Conservation (phyloP, 1,284 basidiomycete species). For the Ustilago cynodontis region DNA sequence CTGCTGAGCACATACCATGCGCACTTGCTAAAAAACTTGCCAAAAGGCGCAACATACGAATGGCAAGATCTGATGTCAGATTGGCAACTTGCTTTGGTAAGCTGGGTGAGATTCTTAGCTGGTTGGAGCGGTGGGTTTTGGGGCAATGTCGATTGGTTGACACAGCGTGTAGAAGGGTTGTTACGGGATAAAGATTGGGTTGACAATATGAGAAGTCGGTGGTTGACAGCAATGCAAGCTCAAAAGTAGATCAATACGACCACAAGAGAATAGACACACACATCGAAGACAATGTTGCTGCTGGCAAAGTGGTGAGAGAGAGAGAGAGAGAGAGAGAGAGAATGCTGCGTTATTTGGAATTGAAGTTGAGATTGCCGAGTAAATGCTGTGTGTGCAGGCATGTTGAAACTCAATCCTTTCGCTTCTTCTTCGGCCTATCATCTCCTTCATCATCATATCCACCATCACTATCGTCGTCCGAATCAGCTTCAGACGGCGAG, state of each 20-base stretch:
- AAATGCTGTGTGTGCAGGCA: not conserved
- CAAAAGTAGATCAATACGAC: not conserved
- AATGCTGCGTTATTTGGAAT: not conserved
- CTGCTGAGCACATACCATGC: conserved; percentile 34
- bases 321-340: not conserved
- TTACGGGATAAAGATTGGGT: conserved; percentile 36
- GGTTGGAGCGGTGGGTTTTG: conserved; percentile 56
- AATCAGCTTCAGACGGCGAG: conserved; percentile 71
- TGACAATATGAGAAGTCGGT: not conserved
- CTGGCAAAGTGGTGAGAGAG: no score
- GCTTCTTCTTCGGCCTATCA: conserved; percentile 62
- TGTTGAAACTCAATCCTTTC: conserved; percentile 31
- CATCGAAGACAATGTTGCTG: not conserved
- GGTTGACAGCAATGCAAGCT: conserved; percentile 7
- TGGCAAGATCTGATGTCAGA: conserved; percentile 27
- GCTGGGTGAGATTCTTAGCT: conserved; percentile 51
- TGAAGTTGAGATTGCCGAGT: not conserved
- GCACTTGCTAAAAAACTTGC: conserved; percentile 4
- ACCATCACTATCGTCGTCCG: conserved; percentile 72
- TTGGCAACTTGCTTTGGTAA: conserved; percentile 50
- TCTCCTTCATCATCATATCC: conserved; percentile 44
- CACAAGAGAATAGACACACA: not conserved
- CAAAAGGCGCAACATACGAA: conserved; percentile 20
- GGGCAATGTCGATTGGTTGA: conserved; percentile 53
- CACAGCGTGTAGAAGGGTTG: conserved; percentile 26